Evolutionary conservation across 208 protist species (phyloP), one percentile per base, ranked within the genome.

Genomic region (Trypanosoma mega): DNA sequence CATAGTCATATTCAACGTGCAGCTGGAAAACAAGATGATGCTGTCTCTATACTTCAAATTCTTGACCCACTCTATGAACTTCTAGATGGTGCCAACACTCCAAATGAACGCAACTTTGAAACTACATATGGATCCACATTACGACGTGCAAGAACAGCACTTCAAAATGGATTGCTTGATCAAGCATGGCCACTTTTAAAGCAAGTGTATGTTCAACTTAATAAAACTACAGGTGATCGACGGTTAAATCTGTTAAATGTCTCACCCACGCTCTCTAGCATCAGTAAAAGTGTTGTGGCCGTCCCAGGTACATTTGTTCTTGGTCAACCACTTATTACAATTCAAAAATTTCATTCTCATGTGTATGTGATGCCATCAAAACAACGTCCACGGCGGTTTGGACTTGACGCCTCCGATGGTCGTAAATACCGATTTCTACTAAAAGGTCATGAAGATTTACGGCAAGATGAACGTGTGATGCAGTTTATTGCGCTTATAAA

Each of bases 381-480:
- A 87, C 98, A 99, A 84, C 86, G 98, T 57, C 99, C 99, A n/a
- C 76, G 98, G 34, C 97, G 98, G 70, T 78, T 99, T 29, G 97
- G 90, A 24, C 86, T 99, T 3, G 81, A 96, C 65, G 98, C 97
- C 18, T 95, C 76, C 6, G 94, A 99, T 81, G 98, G 98, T 6
- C 44, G 80, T 2, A 85, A 83, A 41, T 99, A 99, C 76, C 76
- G 85, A 46, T 99, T 99, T 77, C 73, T 99, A 14, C 84, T 99
- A 16, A 99, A 99, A 73, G 99, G 97, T 24, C 96, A 98, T 73
- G 98, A 99, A 80, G 97, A 98, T 67, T 83, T 98, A 70, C 78
- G 98, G 9, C 97, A 99, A 90, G 99, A 99, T 78, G 99, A 99
- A 85, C 90, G 99, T 31, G 98, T 99, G 14, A 99, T 99, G 99